Evolutionary conservation across 306 rosid genomes (phyloP), one percentile per base, ranked within the genome.

Genomic region (Fragaria nilgerrensis): DNA sequence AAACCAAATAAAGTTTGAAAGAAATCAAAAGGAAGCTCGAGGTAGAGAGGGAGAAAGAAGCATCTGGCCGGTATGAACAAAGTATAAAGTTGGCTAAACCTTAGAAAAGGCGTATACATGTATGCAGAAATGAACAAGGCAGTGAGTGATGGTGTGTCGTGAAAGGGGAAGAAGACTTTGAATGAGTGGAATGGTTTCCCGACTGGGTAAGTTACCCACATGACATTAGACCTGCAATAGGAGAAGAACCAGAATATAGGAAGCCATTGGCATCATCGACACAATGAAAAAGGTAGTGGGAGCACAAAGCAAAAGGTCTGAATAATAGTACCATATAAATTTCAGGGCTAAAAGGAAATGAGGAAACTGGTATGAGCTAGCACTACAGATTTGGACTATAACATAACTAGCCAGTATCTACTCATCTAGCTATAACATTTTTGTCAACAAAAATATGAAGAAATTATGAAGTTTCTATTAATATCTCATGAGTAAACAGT

Each of bases 151-250:
- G 43, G 44, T 17, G 69, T 45, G 45, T 64, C 69, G 43, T 34
- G 45, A 32, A 63, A 64, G 43, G 44, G 43, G 2, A 63, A 32
- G 68, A 29, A 32, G 69, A 7, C 50, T 48, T 3, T 62, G 74
- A 61, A 13, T 27, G 36, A 13, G 36, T 61, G 66, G 29, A 66
- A 19, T 62, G 74, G 67, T 39, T 64, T 39, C 74, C 68, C 48
- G 32, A 52, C 58, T 66, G 74, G 78, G 75, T 41, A 79, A 55
- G 32, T 48, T 52, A 20, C 13, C 27, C 45, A 73, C 27, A 41
- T 43, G 25, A 34, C 41, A 64, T 36, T 32, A 64, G 19, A 41
- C 66, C 19, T 65, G 15, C 43, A 13, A 17, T 52, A 79, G 25
- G 37, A 36, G 29, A 73, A 63, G 14, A 72, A n/a, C 23, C 34